These are phyloP conservation scores for Penicillium sclerotiorum DNA, from an alignment of 2,329 filamentous ascomycete genomes.

Conservation along the genomic window DNA sequence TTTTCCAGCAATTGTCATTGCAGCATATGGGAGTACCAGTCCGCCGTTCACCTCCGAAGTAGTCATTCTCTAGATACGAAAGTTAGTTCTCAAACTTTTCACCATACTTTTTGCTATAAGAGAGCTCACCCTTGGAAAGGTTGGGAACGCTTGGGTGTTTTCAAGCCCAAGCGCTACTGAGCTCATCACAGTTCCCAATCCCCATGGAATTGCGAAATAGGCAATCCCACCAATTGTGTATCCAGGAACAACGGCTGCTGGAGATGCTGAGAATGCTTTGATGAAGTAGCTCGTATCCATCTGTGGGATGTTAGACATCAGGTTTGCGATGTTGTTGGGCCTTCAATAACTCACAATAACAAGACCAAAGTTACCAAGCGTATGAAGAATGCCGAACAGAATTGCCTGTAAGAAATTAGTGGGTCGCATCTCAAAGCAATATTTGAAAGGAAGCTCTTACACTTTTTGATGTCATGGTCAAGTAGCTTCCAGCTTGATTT, in stretches of 20 bases:
- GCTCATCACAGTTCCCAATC: constrained; percentile 55
- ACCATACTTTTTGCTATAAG: background rate
- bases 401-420: constrained; percentile 44
- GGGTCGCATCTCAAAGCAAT: fast-evolving
- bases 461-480: constrained; percentile 59
- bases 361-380: constrained; percentile 54
- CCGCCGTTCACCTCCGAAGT: constrained; percentile 40
- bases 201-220: constrained; percentile 60
- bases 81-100: background rate
- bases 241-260: constrained; percentile 53
- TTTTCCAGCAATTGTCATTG: constrained; percentile 41
- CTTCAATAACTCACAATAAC: constrained; percentile 45
- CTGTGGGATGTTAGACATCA: constrained; percentile 10
- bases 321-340: background rate
- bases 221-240: constrained; percentile 57
- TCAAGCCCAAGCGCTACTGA: constrained; percentile 54
- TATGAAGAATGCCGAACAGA: constrained; percentile 54
- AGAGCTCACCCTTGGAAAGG: constrained; percentile 49
- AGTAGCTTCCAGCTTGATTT: constrained; percentile 57
- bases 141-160: constrained; percentile 55
- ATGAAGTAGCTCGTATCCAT: constrained; percentile 59
- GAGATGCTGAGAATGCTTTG: constrained; percentile 55
- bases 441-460: constrained; percentile 37
- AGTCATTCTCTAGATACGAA: constrained; percentile 38
- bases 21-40: constrained; percentile 36